Conservation (phyloP, 179 eudicot genomes). For the Monotropa hypopitys region DNA sequence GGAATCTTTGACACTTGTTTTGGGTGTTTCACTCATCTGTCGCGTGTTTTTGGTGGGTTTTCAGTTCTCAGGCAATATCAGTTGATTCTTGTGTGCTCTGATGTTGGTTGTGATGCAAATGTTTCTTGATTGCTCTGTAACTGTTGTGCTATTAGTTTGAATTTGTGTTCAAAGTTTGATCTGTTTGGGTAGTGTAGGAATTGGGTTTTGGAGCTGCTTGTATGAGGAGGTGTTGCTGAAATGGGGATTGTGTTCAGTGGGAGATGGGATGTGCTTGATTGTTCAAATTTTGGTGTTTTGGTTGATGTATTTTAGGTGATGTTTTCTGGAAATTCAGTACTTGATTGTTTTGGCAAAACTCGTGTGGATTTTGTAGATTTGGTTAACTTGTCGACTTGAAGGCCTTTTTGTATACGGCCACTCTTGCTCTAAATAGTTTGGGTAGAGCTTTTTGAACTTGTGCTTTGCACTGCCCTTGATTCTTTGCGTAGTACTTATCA, state of each 20-base stretch:
- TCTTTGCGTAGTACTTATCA: neutral
- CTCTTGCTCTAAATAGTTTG: neutral
- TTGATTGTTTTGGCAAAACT: neutral
- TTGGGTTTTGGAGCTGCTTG: neutral
- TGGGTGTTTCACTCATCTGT: slow-evolving; percentile 5
- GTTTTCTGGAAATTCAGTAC: neutral
- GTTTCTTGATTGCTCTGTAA: slow-evolving; percentile 9
- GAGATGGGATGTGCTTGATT: slow-evolving; percentile 4
- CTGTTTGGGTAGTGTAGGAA: neutral
- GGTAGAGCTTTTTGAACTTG: neutral
- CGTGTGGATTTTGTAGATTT: neutral
- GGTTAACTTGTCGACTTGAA: neutral
- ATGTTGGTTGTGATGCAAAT: slow-evolving; percentile 6
- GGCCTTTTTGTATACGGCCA: neutral
- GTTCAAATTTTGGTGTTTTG: neutral
- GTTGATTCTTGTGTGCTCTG: slow-evolving; percentile 19
- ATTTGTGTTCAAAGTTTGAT: slow-evolving; percentile 3
- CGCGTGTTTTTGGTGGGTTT: neutral
- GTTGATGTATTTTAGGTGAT: slow-evolving; percentile 1
- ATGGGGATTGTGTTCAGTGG: neutral
- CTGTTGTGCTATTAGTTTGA: slow-evolving; percentile 3
- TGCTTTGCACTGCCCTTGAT: neutral
- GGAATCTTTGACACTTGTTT: slow-evolving; percentile 1
- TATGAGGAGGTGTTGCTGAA: slow-evolving; percentile 2
- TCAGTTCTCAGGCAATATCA: slow-evolving; percentile 3